Evolutionary conservation across 2,329 filamentous ascomycete species (phyloP).

Genomic region (Stemphylium vesicarium): DNA sequence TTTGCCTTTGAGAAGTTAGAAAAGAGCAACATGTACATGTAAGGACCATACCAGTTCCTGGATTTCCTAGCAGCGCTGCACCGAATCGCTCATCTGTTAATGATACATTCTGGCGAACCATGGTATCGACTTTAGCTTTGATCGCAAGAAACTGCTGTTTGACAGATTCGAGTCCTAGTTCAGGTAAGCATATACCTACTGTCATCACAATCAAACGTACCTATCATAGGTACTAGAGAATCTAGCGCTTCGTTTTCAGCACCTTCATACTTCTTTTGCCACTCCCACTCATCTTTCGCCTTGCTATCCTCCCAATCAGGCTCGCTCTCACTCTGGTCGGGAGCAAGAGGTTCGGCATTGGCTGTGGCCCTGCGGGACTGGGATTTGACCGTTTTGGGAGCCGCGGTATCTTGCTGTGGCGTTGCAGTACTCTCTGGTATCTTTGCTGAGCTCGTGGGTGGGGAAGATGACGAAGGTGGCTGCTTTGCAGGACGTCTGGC

Average conservation of each 20-base stretch:
- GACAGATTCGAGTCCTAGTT: constrained; percentile 64
- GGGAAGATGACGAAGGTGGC: not conserved
- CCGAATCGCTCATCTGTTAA: constrained; percentile 67
- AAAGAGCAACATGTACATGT: not conserved
- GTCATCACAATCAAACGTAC: constrained; percentile 36
- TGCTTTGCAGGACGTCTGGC: constrained; percentile 1
- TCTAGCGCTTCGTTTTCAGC: constrained; percentile 64
- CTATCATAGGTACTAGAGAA: constrained; percentile 71
- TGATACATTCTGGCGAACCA: constrained; percentile 63
- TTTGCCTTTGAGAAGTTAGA: constrained; percentile 57
- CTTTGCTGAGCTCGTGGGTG: not conserved
- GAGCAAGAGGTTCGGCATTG: not conserved
- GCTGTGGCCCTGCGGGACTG: not conserved
- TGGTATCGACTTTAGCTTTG: constrained; percentile 68
- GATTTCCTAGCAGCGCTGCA: constrained; percentile 71
- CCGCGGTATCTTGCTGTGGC: not conserved
- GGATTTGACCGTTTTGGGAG: not conserved
- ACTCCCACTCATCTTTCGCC: constrained; percentile 64
- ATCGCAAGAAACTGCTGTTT: constrained; percentile 68
- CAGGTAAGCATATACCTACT: not conserved
- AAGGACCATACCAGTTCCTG: constrained; percentile 67
- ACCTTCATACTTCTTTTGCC: constrained; percentile 62
- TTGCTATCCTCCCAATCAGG: constrained; percentile 30
- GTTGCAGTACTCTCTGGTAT: not conserved
- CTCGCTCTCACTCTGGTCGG: not conserved